Evolutionary conservation across 805 yeast genomes (phyloP).

Genomic region (Ogataea thermomethanolica): DNA sequence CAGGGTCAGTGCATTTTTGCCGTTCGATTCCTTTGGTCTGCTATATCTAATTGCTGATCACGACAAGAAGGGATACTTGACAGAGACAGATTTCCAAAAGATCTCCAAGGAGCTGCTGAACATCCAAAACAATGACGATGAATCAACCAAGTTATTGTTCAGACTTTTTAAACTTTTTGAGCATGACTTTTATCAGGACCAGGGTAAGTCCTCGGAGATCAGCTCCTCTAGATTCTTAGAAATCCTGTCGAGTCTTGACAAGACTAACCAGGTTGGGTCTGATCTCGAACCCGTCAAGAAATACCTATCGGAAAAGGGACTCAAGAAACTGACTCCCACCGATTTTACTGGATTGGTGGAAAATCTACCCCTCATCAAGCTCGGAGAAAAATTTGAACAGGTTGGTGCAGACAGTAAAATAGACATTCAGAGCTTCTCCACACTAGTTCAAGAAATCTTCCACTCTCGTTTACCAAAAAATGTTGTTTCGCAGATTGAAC

Average conservation of each 20-base stretch:
- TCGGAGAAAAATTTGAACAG: constrained; percentile 22
- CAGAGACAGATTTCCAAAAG: constrained; percentile 61
- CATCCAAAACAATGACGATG: constrained; percentile 46
- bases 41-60: constrained; percentile 81
- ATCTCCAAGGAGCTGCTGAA: constrained; percentile 53
- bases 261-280: constrained; percentile 17
- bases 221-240: constrained; percentile 20
- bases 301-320: constrained; percentile 13
- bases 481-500: constrained; percentile 61
- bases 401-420: constrained; percentile 15
- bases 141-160: constrained; percentile 46
- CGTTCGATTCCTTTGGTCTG: constrained; percentile 60
- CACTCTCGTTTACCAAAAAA: constrained; percentile 37
- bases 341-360: constrained; percentile 24
- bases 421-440: constrained; percentile 18
- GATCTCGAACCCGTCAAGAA: constrained; percentile 17
- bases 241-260: constrained; percentile 21
- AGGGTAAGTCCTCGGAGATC: constrained; percentile 11
- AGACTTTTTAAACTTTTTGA: constrained; percentile 52
- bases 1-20: constrained; percentile 34
- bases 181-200: constrained; percentile 21
- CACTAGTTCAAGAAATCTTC: constrained; percentile 25
- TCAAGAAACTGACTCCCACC: constrained; percentile 12
- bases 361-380: constrained; percentile 28
- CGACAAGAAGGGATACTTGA: constrained; percentile 55